Percentiles rank a stretch among this genome's conserved stretches.
phyloP scores from a whole-genome alignment of 2,329 filamentous ascomycete species.

The Fusarium sp. region DNA sequence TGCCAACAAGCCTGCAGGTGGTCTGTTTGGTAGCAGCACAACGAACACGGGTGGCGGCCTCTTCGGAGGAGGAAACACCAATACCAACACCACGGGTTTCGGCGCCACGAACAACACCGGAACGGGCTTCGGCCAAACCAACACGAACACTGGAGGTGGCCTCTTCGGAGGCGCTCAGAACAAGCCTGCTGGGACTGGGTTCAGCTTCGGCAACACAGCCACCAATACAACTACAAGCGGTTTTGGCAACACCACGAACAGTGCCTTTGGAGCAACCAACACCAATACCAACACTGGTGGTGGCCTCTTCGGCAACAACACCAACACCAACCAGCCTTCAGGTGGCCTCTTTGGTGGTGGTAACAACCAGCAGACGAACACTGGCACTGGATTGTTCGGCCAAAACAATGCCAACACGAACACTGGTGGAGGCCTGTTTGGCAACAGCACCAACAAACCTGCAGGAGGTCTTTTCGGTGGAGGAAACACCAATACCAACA shows the following conservation, averaged over 20 bases:
- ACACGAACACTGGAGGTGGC: conserved; percentile 45
- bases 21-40: conserved; percentile 42
- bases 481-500: background rate
- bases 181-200: conserved; percentile 50
- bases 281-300: conserved; percentile 43
- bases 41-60: conserved; percentile 33
- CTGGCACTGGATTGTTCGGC: background rate
- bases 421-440: background rate
- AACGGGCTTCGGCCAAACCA: conserved; percentile 52
- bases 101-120: conserved; percentile 43
- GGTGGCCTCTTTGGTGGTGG: background rate
- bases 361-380: background rate
- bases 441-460: conserved; percentile 45
- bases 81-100: conserved; percentile 25
- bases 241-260: conserved; percentile 45
- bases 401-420: background rate
- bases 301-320: conserved; percentile 57
- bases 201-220: conserved; percentile 56
- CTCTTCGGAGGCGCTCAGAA: conserved; percentile 57
- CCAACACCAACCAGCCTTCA: conserved; percentile 40
- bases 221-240: conserved; percentile 34
- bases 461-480: background rate
- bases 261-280: conserved; percentile 40
- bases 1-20: conserved; percentile 36
- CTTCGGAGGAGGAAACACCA: conserved; percentile 42